Evolutionary conservation across 78 protist species (phyloP), one percentile per base, ranked within the genome.

Genomic region (Dictyostelium citrinum): DNA sequence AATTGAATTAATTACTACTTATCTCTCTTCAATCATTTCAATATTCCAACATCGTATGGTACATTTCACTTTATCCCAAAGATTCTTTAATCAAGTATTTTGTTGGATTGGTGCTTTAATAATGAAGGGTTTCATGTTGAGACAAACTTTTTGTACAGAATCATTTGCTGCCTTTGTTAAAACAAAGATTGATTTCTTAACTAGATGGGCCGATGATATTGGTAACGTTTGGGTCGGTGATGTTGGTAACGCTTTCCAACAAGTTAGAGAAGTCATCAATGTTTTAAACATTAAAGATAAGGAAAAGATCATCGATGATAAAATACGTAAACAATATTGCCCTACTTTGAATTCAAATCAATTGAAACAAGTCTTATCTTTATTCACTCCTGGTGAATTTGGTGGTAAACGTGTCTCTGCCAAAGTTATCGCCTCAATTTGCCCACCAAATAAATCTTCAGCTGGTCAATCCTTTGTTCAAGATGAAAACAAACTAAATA

Each of bases 21-120:
- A n/a, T 39, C 71, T 88, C 1, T 51, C 60, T 5, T 45, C 93
- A 10, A 33, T 88, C 10, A 88, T 88, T 33, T 7, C 64, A 20
- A 70, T 67, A 10, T 88, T 88, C 81, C 93, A 88, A 58, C 61
- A 37, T 12, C 72, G 85, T 41, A 78, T 76, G 93, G 75, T 88
- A 22, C 93, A 88, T 49, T 88, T 88, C 27, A 68, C 76, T 1
- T 45, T 91, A 33, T 91, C 95, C 5, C 95, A 91, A 55, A 51
- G 84, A 55, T 72, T 91, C 43, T 91, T 91, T 51, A 64, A 74
- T 17, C 95, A 91, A 60, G 46, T 91, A 1, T 91, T 91, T n/a
- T 27, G 43, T 41, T 91, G 82, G 88, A 83, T 91, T 35, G 84
- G 81, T 29, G n/a, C 43, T 0, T 8, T 39, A 9, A 60, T 84